phyloP scores from a whole-genome alignment of 208 protist species.

The Endotrypanum monterogeii region DNA sequence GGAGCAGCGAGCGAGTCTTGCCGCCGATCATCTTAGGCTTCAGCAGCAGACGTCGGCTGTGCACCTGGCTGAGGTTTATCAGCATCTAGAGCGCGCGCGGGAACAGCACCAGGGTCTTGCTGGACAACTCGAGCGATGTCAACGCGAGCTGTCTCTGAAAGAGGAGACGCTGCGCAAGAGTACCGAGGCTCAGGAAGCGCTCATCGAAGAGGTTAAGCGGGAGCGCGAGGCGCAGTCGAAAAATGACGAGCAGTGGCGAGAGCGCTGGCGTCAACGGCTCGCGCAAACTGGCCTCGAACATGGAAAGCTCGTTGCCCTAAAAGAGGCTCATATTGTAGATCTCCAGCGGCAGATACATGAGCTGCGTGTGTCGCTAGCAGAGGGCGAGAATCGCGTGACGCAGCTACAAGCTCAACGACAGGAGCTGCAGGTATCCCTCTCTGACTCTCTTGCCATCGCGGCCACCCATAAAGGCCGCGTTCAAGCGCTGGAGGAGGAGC shows the following conservation, averaged over 20 bases:
- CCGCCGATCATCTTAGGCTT: slow-evolving; percentile 1
- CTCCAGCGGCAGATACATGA: slow-evolving; percentile 8
- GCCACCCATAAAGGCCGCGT: slow-evolving; percentile 18
- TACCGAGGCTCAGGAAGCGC: slow-evolving; percentile 1
- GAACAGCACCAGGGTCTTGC: not conserved
- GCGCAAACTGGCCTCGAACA: slow-evolving; percentile 22
- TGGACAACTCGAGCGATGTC: not conserved
- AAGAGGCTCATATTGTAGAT: slow-evolving; percentile 10
- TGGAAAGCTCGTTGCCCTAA: slow-evolving; percentile 12
- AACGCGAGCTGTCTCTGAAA: slow-evolving; percentile 8
- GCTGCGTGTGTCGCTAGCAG: not conserved
- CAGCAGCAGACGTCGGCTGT: slow-evolving; percentile 15
- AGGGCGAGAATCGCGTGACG: not conserved
- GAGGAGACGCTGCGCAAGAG: slow-evolving; percentile 15
- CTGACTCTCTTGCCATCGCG: slow-evolving; percentile 15
- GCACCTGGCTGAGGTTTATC: slow-evolving; percentile 17
- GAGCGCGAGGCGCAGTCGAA: not conserved
- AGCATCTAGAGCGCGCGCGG: slow-evolving; percentile 14
- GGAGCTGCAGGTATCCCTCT: slow-evolving; percentile 17
- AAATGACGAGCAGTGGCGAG: slow-evolving; percentile 8
- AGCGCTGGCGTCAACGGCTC: slow-evolving; percentile 28
- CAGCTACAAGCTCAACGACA: slow-evolving; percentile 18
- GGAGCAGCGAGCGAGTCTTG: slow-evolving; percentile 6
- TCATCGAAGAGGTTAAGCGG: slow-evolving; percentile 5
- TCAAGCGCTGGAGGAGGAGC: slow-evolving; percentile 36